phyloP scores from a whole-genome alignment of 2,329 filamentous ascomycete genomes.

The Xylaria sp. region DNA sequence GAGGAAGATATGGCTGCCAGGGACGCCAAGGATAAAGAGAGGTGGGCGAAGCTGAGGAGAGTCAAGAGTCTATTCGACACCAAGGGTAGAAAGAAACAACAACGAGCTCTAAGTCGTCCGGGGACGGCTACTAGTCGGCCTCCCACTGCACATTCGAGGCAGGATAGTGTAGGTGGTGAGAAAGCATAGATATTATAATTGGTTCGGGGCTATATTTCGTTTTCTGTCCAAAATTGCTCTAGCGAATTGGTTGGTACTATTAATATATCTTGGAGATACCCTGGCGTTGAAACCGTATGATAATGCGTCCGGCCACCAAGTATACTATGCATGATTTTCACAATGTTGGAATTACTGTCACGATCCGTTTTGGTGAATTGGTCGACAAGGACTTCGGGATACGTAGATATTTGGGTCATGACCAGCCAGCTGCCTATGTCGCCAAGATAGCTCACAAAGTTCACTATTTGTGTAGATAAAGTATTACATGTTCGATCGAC shows the following conservation, averaged over 20 bases:
- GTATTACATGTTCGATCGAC: too few species aligned
- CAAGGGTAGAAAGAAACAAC: constrained; percentile 68
- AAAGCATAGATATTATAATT: constrained; percentile 31
- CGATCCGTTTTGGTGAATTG: background rate
- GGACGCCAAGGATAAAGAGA: constrained; percentile 74
- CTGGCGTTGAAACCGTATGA: constrained; percentile 1
- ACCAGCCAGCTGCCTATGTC: too few species aligned
- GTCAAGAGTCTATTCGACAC: constrained; percentile 78
- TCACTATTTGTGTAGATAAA: too few species aligned
- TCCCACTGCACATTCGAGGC: constrained; percentile 44
- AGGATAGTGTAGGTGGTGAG: constrained; percentile 39
- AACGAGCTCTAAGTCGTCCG: constrained; percentile 56
- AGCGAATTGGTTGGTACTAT: background rate
- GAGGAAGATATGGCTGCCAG: constrained; percentile 60
- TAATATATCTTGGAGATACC: constrained; percentile 27
- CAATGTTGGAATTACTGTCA: background rate
- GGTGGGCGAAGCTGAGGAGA: constrained; percentile 76
- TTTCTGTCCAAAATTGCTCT: background rate
- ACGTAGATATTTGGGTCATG: background rate
- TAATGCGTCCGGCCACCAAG: background rate
- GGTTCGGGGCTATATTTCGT: background rate
- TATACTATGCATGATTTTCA: background rate
- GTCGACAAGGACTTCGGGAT: background rate
- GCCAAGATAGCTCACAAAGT: too few species aligned
- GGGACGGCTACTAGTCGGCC: constrained; percentile 51